phyloP scores from a whole-genome alignment of 176 grass and related monocot species.

The Carex pumila region DNA sequence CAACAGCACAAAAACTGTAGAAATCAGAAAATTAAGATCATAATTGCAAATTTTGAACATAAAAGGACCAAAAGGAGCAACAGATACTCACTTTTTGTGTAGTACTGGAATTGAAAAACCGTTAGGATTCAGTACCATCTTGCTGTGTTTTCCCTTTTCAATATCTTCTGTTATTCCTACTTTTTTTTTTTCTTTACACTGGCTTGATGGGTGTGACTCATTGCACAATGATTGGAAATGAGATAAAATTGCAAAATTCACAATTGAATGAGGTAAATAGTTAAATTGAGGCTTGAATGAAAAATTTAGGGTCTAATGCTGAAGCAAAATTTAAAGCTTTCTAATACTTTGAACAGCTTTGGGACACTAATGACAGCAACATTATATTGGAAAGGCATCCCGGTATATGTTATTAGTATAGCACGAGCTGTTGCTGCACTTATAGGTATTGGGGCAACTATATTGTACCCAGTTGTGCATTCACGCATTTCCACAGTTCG shows the following conservation, averaged over 20 bases:
- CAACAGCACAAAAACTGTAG: not conserved
- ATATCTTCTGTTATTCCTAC: not conserved
- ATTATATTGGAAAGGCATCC: constrained; percentile 81
- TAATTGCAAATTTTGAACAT: not conserved
- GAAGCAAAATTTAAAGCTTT: not conserved
- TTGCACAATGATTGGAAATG: not conserved
- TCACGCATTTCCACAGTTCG: constrained; percentile 56
- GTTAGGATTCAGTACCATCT: not conserved
- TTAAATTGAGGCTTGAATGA: not conserved
- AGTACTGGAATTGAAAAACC: not conserved
- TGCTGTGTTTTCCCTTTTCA: not conserved
- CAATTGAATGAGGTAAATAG: not conserved
- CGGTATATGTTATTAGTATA: constrained; percentile 70
- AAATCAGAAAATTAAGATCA: not conserved
- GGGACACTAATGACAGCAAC: constrained; percentile 87
- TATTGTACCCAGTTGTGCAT: constrained; percentile 54
- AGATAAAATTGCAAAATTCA: not conserved
- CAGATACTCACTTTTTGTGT: not conserved
- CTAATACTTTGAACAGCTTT: constrained; percentile 38
- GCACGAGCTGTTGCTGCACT: constrained; percentile 58
- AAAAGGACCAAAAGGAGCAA: not conserved
- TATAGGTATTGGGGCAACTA: constrained; percentile 63
- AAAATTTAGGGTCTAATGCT: not conserved
- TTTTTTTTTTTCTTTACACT: not conserved
- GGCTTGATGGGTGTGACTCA: not conserved